phyloP scores from a whole-genome alignment of 768 basidiomycete genomes.

The Leucocoprinus leucothites region DNA sequence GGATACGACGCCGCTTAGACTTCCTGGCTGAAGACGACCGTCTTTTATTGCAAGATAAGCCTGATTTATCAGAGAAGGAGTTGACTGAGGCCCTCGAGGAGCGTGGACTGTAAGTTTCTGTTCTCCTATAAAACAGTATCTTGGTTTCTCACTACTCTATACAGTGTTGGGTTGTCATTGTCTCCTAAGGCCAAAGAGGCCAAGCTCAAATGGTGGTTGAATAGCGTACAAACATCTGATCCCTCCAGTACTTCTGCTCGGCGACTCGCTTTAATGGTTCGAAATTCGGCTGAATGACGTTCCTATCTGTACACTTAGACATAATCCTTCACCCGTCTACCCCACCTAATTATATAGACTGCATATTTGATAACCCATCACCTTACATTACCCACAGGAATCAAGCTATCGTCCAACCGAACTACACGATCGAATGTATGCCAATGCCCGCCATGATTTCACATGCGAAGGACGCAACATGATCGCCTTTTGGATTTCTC shows the following conservation, averaged over 20 bases:
- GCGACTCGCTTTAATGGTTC: constrained; percentile 47
- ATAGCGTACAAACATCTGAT: constrained; percentile 35
- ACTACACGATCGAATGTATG: constrained; percentile 40
- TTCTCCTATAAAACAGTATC: neutral
- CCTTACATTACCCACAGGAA: neutral
- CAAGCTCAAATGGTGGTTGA: constrained; percentile 65
- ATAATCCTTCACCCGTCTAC: constrained; percentile 3
- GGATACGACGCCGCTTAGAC: constrained; percentile 37
- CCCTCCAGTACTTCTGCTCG: constrained; percentile 39
- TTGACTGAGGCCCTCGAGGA: constrained; percentile 67
- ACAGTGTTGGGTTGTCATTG: constrained; percentile 36
- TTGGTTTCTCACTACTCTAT: neutral
- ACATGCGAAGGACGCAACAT: constrained; percentile 54
- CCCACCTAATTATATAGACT: constrained; percentile 9
- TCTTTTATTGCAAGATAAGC: constrained; percentile 50
- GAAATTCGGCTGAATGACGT: constrained; percentile 1
- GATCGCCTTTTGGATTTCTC: constrained; percentile 59
- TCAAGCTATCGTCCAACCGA: neutral
- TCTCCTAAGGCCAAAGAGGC: constrained; percentile 42
- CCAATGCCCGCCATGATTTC: constrained; percentile 58
- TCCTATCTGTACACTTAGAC: constrained; percentile 5
- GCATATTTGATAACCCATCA: neutral
- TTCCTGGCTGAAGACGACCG: constrained; percentile 63
- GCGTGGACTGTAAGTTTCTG: constrained; percentile 67
- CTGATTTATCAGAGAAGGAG: constrained; percentile 47